Evolutionary conservation across 805 yeast species (phyloP).

Genomic region (Naumovozyma baii): DNA sequence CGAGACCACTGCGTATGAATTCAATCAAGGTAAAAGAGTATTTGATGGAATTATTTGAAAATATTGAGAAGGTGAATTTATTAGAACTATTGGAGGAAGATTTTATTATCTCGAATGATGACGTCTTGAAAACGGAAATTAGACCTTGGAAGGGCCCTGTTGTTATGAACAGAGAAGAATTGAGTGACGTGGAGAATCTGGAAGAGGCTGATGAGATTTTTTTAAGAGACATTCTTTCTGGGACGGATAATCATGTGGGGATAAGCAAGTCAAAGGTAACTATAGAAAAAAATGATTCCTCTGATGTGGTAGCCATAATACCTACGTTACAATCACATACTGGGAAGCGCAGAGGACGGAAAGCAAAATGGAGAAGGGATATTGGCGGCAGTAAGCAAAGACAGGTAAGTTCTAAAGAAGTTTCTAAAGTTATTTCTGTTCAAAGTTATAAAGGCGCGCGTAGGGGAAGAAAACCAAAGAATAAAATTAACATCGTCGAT

Average conservation of each 20-base stretch:
- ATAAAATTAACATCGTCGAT: neutral
- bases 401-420: no score
- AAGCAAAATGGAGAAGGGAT: no score
- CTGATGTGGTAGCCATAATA: no score
- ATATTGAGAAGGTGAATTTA: conserved; percentile 8
- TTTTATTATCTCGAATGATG: conserved; percentile 22
- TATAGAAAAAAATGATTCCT: no score
- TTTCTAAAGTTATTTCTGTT: no score
- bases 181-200: conserved; percentile 26
- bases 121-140: conserved; percentile 9
- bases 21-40: conserved; percentile 9
- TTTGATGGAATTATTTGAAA: conserved; percentile 4
- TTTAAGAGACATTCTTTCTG: neutral
- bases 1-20: conserved; percentile 11
- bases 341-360: no score
- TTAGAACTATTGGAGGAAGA: conserved; percentile 14
- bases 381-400: no score
- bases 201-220: neutral
- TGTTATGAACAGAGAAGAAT: conserved; percentile 24
- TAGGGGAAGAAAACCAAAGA: neutral
- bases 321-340: no score
- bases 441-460: neutral
- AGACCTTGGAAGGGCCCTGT: conserved; percentile 26
- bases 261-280: no score
- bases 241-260: neutral